phyloP scores from a whole-genome alignment of 257 asterid species.

The Ilex aquifolium region DNA sequence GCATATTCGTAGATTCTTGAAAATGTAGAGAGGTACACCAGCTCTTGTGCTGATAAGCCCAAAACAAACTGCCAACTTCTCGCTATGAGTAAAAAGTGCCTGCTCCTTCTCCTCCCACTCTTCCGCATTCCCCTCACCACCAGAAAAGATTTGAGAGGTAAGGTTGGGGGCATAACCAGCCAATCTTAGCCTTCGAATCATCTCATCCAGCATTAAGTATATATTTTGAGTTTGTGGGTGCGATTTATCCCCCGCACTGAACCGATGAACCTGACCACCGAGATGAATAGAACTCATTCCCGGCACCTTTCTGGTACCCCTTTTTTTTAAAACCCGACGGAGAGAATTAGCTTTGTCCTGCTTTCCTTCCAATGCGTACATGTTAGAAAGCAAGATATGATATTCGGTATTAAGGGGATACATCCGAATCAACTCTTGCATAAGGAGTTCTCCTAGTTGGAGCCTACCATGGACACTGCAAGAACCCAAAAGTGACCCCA shows the following conservation, averaged over 20 bases:
- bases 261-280: conserved; percentile 41
- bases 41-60: conserved; percentile 49
- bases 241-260: conserved; percentile 52
- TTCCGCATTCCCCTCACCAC: conserved; percentile 15
- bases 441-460: conserved; percentile 45
- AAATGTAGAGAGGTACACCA: conserved; percentile 39
- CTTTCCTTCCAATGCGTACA: conserved; percentile 53
- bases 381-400: conserved; percentile 66
- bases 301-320: conserved; percentile 61
- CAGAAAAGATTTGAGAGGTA: conserved; percentile 28
- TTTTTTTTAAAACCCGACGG: conserved; percentile 47
- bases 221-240: conserved; percentile 36
- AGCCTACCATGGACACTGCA: conserved; percentile 49
- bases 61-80: conserved; percentile 55
- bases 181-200: conserved; percentile 37
- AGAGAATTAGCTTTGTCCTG: conserved; percentile 46
- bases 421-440: conserved; percentile 38
- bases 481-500: conserved; percentile 77
- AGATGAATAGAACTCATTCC: conserved; percentile 57
- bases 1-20: conserved; percentile 60
- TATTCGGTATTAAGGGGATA: conserved; percentile 63
- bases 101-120: conserved; percentile 49
- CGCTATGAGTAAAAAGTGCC: conserved; percentile 44
- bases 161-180: conserved; percentile 44
- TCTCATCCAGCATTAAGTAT: conserved; percentile 50